phyloP scores from a whole-genome alignment of 768 basidiomycete genomes.

The Nidula microcarpa region DNA sequence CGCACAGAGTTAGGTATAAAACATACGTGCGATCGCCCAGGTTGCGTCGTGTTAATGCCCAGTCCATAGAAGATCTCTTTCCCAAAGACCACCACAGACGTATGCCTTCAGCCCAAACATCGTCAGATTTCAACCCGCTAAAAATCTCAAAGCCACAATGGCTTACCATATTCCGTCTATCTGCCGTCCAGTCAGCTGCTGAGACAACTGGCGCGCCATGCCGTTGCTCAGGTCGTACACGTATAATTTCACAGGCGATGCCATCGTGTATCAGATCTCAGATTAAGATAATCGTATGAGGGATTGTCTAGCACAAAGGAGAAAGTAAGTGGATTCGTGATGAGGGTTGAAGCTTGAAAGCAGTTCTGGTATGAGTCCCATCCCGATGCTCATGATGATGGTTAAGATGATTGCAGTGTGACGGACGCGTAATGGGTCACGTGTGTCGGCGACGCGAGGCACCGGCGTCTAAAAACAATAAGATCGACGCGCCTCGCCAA shows the following conservation, averaged over 20 bases:
- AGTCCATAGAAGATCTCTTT: constrained; percentile 90
- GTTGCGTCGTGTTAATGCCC: constrained; percentile 68
- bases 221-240: constrained; percentile 92
- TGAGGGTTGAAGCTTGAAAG: neutral
- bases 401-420: neutral
- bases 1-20: neutral
- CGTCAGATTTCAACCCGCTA: neutral
- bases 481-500: no score
- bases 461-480: no score
- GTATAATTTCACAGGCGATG: constrained; percentile 68
- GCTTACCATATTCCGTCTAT: constrained; percentile 91
- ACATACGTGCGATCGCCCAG: constrained; percentile 82
- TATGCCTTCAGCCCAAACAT: constrained; percentile 63
- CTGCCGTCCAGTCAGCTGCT: constrained; percentile 80
- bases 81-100: constrained; percentile 83
- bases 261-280: constrained; percentile 14
- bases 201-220: constrained; percentile 74
- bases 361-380: neutral
- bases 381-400: neutral
- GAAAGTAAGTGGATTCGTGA: neutral
- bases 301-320: neutral
- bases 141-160: neutral
- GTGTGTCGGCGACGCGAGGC: neutral
- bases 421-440: neutral
- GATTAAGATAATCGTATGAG: neutral